A percentile compares a stretch with the other conserved stretches of the same genome.
Evolutionary conservation across 768 basidiomycete genomes (phyloP).

Genomic region (Hypsizygus marmoreus): DNA sequence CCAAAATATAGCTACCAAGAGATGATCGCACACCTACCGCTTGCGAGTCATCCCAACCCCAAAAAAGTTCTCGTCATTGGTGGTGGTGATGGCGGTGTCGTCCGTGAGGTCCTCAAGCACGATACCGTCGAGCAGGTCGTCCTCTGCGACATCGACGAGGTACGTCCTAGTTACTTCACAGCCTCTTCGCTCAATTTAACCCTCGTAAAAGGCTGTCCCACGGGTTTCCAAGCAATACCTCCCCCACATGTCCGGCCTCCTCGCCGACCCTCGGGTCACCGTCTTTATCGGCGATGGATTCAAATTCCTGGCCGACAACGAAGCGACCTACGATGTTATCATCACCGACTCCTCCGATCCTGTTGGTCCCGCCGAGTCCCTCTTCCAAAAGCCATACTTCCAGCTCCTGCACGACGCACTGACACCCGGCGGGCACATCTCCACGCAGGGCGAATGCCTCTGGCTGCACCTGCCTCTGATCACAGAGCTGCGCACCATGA

Average conservation of each 20-base stretch:
- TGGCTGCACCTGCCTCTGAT: constrained; percentile 95
- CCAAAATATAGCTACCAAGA: constrained; percentile 91
- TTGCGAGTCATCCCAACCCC: constrained; percentile 94
- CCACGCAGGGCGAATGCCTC: constrained; percentile 93
- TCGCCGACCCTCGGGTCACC: constrained; percentile 77
- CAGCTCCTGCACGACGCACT: constrained; percentile 90
- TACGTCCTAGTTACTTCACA: constrained; percentile 24
- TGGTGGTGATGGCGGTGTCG: constrained; percentile 97
- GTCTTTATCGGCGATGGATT: constrained; percentile 94
- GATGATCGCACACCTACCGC: constrained; percentile 98
- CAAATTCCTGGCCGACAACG: constrained; percentile 91
- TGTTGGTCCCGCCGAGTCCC: constrained; percentile 89
- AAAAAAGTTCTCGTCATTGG: constrained; percentile 96
- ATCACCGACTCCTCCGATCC: constrained; percentile 99
- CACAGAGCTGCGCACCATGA: constrained; percentile 67
- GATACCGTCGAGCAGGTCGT: constrained; percentile 87
- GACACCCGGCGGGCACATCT: constrained; percentile 86
- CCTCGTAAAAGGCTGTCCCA: constrained; percentile 81
- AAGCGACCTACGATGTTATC: constrained; percentile 91
- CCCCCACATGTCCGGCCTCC: constrained; percentile 89
- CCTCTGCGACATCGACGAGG: constrained; percentile 98
- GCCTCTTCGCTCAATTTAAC: background rate
- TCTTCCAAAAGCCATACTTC: constrained; percentile 98
- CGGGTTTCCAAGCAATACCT: constrained; percentile 93
- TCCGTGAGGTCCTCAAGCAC: constrained; percentile 96